A percentile compares a stretch with the other conserved stretches of the same genome.
phyloP scores from a whole-genome alignment of 441 rosid genomes.

The Populus tomentosa region DNA sequence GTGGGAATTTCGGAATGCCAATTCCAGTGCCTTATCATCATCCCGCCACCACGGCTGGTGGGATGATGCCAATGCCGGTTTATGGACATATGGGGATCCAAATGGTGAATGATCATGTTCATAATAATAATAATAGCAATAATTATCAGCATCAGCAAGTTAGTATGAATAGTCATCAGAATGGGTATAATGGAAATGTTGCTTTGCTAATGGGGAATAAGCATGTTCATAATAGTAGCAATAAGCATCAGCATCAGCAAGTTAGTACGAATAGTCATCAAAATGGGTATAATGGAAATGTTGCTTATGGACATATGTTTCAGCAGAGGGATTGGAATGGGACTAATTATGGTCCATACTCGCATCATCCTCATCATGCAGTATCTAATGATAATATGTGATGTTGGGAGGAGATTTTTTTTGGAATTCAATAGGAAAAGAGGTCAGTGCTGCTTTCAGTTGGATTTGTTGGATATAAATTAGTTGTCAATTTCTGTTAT shows the following conservation, averaged over 20 bases:
- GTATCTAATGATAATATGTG: conserved; percentile 41
- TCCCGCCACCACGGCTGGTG: conserved; percentile 24
- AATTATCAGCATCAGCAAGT: too few relatives aligned
- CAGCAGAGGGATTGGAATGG: conserved; percentile 65
- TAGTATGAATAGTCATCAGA: background rate
- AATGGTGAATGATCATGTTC: background rate
- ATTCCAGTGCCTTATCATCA: conserved; percentile 36
- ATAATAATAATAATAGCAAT: too few relatives aligned
- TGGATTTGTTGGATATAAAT: background rate
- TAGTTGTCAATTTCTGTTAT: background rate
- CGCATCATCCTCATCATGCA: conserved; percentile 30
- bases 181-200: background rate
- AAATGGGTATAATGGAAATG: conserved; percentile 41
- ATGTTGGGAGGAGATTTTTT: conserved; percentile 1
- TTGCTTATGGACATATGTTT: conserved; percentile 37
- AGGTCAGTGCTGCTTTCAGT: background rate
- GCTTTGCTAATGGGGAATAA: conserved; percentile 38
- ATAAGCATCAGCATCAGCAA: background rate
- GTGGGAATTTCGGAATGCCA: conserved; percentile 39
- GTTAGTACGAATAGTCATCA: conserved; percentile 9
- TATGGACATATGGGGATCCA: conserved; percentile 58
- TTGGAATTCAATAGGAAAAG: background rate
- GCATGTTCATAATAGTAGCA: conserved; percentile 28
- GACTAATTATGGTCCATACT: conserved; percentile 57
- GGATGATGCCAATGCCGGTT: conserved; percentile 68